Evolutionary conservation across 768 basidiomycete genomes (phyloP), one percentile per base, ranked within the genome.

Genomic region (Cystofilobasidium ferigula): DNA sequence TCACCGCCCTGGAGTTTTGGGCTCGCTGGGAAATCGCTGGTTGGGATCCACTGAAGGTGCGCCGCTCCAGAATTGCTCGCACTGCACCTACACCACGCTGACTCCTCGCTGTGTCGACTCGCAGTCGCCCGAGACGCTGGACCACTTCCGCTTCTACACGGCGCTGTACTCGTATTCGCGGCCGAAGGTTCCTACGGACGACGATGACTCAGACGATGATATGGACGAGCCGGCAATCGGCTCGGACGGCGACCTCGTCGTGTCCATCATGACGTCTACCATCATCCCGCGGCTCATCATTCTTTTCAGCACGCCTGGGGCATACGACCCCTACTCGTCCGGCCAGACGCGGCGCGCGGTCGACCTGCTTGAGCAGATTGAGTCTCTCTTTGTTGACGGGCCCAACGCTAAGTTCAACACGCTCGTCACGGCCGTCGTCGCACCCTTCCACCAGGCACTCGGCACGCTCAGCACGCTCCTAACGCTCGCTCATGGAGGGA

Each of bases 1-100:
- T 93, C 1, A 85, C 85, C 58, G 88, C 88, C 57, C 94, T 91
- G 90, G 91, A 92, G 75, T 94, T 92, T 74, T 93, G 89, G 89
- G 84, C 84, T n/a, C 80, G 90, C 63, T 78, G 90, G 64, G 92
- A 97, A 77, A 80, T 85, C 69, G 77, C 89, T 14, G 87, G 86
- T 4, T 95, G 93, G 93, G 84, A 91, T 74, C 89, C 87, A 54
- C 79, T 93, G 28, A 82, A 87, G 78, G 90, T 87, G 72, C 69
- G 81, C 77, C n/a, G n/a, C n/a, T n/a, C n/a, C n/a, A n/a, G 18
- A 16, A 38, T 10, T 20, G 24, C 35, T 32, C 9, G 24, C 34
- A 34, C 9, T 45, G 40, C 14, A 43, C 60, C 30, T 13, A 12
- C 51, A 8, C 7, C 38, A 59, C 38, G 56, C 13, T 26, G 32